Conservation (phyloP, 768 basidiomycete species). For the Plicaturopsis crispa region DNA sequence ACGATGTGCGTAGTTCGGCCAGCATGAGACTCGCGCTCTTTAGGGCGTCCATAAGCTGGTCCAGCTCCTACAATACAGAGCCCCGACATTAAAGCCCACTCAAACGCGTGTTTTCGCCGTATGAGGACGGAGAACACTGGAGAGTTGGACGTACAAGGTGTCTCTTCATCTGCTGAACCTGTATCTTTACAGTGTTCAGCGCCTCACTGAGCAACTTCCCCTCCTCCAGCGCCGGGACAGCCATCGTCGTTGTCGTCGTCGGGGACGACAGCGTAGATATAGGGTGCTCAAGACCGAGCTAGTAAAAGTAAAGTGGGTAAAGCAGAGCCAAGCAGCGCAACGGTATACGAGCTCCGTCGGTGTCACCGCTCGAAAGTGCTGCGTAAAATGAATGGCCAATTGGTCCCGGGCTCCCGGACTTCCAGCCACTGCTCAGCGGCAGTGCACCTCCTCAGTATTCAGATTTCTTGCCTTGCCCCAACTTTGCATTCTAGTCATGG, state of each 20-base stretch:
- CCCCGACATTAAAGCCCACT: background rate
- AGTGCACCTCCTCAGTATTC: too few relatives aligned
- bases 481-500: too few relatives aligned
- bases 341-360: background rate
- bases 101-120: too few relatives aligned
- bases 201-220: slow-evolving; percentile 82
- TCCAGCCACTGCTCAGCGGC: too few relatives aligned
- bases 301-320: background rate
- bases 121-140: background rate
- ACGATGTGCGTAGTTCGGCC: slow-evolving; percentile 89
- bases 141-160: slow-evolving; percentile 57
- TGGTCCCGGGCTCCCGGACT: too few relatives aligned
- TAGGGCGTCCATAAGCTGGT: slow-evolving; percentile 97
- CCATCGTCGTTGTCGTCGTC: slow-evolving; percentile 16
- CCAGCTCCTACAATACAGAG: slow-evolving; percentile 59
- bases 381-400: too few relatives aligned
- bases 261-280: background rate
- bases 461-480: too few relatives aligned
- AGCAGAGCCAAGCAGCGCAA: background rate
- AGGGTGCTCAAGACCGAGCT: background rate
- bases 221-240: slow-evolving; percentile 55
- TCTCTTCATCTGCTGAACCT: slow-evolving; percentile 93
- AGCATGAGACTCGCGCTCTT: slow-evolving; percentile 98
- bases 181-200: slow-evolving; percentile 79
- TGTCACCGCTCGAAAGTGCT: too few relatives aligned